phyloP scores from a whole-genome alignment of 2,329 filamentous ascomycete genomes.

The Epichloe glyceriae region DNA sequence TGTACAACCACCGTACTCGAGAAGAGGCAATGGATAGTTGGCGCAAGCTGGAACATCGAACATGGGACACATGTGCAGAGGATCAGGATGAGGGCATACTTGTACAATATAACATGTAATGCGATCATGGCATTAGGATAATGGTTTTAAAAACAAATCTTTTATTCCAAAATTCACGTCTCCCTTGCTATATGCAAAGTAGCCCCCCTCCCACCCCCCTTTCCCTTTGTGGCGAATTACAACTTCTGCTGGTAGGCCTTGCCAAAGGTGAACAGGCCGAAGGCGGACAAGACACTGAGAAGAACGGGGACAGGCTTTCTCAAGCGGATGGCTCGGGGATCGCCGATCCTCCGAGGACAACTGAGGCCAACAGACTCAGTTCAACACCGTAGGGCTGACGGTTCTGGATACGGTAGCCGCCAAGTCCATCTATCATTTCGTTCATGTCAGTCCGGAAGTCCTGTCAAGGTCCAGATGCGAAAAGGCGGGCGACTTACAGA shows the following conservation, averaged over 20 bases:
- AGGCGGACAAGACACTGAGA: slow-evolving; percentile 65
- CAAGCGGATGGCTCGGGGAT: slow-evolving; percentile 70
- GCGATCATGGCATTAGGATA: not conserved
- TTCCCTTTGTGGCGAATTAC: slow-evolving; percentile 13
- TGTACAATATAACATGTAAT: not conserved
- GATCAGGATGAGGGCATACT: not conserved
- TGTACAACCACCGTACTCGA: not conserved
- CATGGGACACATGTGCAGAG: not conserved
- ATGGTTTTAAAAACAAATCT: not conserved
- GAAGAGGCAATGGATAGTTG: not conserved
- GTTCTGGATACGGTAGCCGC: slow-evolving; percentile 67
- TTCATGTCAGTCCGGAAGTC: not conserved
- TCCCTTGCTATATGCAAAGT: not conserved
- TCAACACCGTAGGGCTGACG: slow-evolving; percentile 72
- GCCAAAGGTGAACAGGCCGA: slow-evolving; percentile 71
- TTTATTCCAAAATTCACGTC: no score
- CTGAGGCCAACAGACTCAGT: slow-evolving; percentile 73
- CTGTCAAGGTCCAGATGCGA: not conserved
- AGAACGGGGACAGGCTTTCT: slow-evolving; percentile 74
- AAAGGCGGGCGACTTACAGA: slow-evolving; percentile 34
- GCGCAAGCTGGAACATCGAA: not conserved
- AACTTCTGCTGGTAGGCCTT: slow-evolving; percentile 41
- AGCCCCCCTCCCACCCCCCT: no score
- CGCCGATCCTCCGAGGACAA: slow-evolving; percentile 71
- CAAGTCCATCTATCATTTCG: slow-evolving; percentile 51